Conservation (phyloP, 441 rosid genomes). For the Gossypium gossypioides region DNA sequence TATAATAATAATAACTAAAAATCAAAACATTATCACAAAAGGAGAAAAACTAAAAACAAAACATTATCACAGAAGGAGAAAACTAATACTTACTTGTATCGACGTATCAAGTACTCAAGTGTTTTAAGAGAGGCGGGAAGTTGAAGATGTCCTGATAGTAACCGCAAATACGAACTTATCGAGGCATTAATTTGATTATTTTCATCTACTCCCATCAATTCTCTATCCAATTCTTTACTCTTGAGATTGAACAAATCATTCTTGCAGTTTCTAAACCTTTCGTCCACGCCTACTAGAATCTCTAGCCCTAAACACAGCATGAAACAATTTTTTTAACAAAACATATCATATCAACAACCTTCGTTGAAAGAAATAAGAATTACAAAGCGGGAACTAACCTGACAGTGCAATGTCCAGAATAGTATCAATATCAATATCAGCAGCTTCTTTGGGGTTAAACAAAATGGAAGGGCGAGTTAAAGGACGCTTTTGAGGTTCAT, state of each 20-base stretch:
- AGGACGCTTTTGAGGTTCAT: constrained; percentile 48
- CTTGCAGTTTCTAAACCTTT: constrained; percentile 55
- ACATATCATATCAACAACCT: neutral
- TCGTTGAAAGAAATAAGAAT: neutral
- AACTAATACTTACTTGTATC: constrained; percentile 58
- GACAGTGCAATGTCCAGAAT: constrained; percentile 49
- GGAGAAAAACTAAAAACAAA: neutral
- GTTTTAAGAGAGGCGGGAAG: constrained; percentile 57
- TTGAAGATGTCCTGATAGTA: constrained; percentile 68
- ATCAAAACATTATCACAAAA: neutral
- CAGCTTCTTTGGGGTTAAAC: constrained; percentile 55
- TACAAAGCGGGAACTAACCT: constrained; percentile 32
- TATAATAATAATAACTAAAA: too few species aligned
- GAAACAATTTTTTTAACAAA: neutral
- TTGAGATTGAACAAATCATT: constrained; percentile 66
- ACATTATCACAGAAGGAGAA: neutral
- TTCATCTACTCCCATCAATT: constrained; percentile 52
- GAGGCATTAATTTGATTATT: constrained; percentile 52
- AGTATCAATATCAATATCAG: constrained; percentile 69
- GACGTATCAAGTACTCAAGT: constrained; percentile 84
- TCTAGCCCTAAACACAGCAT: constrained; percentile 55
- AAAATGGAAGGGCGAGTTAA: constrained; percentile 55
- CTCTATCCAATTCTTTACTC: constrained; percentile 78
- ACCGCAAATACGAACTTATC: constrained; percentile 47
- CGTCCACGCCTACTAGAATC: constrained; percentile 53